Evolutionary conservation across 495 filamentous ascomycete genomes (phyloP), one percentile per base, ranked within the genome.

Genomic region (Tuber borchii): DNA sequence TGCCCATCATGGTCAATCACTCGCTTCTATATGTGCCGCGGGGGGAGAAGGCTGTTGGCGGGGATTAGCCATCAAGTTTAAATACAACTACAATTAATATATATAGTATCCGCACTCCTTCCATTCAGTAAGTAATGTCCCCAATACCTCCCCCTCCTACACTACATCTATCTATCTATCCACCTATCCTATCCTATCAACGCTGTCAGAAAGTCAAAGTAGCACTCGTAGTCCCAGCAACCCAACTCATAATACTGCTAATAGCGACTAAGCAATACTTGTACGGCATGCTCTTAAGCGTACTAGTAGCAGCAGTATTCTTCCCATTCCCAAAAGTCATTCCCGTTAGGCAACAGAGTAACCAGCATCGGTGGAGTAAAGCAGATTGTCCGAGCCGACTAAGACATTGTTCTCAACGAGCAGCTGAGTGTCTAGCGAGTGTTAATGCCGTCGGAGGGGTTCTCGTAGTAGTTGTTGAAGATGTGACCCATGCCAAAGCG

Each of bases 341-440:
- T 90, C 75, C 88, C 88, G 8, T 79, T 83, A 2, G n/a, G 85
- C 85, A 34, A 89, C 85, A 39, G 87, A 86, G 80, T 86, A 85
- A 12, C 87, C 86, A 42, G 82, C 86, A 75, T 91, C 87, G 37
- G 84, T 85, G 44, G 86, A 86, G 81, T 88, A 88, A 40, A 91
- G 84, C 9, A 87, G 84, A 76, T 86, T 85, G 1, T 84, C 84
- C 69, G 79, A 78, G n/a, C 82, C 80, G 31, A 82, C 83, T 82
- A 91, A 91, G 37, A 84, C 85, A 79, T 87, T 90, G 74, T 86
- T 87, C 84, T 91, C 85, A 45, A 90, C 88, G 17, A 91, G 83
- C 7, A 90, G 81, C 84, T 91, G 88, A n/a, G 90, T 90, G 44
- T 88, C 74, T 89, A 84, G 65, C 90, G 87, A 22, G 89, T 88